Base-by-base conservation (phyloP, 2,329 filamentous ascomycete genomes). In the Fusarium napiforme region DNA sequence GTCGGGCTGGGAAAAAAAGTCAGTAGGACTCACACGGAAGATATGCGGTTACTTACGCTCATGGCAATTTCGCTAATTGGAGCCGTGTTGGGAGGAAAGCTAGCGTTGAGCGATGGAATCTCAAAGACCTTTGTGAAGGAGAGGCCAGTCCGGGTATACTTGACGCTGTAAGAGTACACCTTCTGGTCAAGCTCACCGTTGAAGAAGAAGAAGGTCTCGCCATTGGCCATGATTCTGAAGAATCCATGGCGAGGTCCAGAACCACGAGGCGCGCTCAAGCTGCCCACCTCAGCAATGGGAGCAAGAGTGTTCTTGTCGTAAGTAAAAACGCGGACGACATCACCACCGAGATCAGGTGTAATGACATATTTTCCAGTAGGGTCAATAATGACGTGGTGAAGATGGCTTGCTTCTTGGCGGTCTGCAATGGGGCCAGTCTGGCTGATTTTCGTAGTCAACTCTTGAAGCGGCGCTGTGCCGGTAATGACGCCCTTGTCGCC, bases 121-220 rank as follows among this genome's bases (percentile, higher is more conserved):
- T 75, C 72, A 42, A 77, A 78, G 0, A 75, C 68, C 47, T 78
- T 78, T 5, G 67, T 70, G 56, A 77, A 77, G 1, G 60, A 36
- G 8, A 78, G 42, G 0, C 75, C 62, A 1, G 50, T 56, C 8
- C 50, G 47, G 1, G 23, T 73, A 12, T 77, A 78, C 32, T 64
- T 67, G 15, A 78, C 75, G 2, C 68, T 62, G 10, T 77, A 77
- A 9, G 75, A 77, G 52, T 77, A 74, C 1, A 77, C 68, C 57
- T 78, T 78, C 32, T 77, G 75, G 21, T 65, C 60, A 16, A 77
- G 64, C 34, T 77, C 75, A 4, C 75, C 75, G 0, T 78, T 71
- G 23, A 77, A 78, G 28, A 75, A 75, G 36, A 77, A 77, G 26
- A 74, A 77, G 0, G 74, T 78, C 10, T 77, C 64, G 3, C 75